A percentile compares a stretch with the other conserved stretches of the same genome.
Conservation (phyloP, 2,329 filamentous ascomycete species). For the Trichoderma atrobrunneum region DNA sequence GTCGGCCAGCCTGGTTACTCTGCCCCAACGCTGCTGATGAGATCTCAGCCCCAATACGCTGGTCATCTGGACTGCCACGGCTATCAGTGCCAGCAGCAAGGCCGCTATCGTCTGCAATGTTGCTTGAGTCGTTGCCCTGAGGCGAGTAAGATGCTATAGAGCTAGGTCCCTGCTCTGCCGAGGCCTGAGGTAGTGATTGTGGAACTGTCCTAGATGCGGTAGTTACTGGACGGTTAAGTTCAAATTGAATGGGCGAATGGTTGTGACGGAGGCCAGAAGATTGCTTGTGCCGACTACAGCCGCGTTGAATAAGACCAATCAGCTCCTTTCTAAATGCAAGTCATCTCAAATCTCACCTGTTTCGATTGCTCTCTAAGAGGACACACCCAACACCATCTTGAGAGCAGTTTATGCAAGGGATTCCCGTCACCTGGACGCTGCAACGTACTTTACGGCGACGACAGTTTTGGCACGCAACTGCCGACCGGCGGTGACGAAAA, state of each 20-base stretch:
- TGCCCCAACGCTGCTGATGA: background rate
- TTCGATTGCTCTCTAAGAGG: background rate
- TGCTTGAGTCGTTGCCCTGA: background rate
- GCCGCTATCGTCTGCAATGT: background rate
- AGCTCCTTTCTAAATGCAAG: background rate
- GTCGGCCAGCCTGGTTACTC: background rate
- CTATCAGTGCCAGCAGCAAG: background rate
- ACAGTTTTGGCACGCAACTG: slow-evolving; percentile 8
- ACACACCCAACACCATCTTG: background rate
- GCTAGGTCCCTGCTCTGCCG: background rate
- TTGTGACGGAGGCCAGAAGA: background rate
- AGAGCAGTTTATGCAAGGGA: background rate
- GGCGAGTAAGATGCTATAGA: background rate
- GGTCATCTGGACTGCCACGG: background rate
- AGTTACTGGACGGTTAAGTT: background rate
- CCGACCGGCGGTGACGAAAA: background rate
- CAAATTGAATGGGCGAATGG: background rate
- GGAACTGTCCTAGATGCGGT: background rate
- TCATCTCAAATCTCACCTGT: background rate
- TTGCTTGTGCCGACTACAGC: background rate
- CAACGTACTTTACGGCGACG: slow-evolving; percentile 4
- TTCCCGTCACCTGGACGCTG: slow-evolving; percentile 1
- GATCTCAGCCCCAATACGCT: background rate
- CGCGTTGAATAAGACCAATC: background rate
- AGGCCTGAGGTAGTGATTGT: background rate